Base-by-base conservation (phyloP, 805 yeast genomes). In the Jamesozyma jinghongensis region DNA sequence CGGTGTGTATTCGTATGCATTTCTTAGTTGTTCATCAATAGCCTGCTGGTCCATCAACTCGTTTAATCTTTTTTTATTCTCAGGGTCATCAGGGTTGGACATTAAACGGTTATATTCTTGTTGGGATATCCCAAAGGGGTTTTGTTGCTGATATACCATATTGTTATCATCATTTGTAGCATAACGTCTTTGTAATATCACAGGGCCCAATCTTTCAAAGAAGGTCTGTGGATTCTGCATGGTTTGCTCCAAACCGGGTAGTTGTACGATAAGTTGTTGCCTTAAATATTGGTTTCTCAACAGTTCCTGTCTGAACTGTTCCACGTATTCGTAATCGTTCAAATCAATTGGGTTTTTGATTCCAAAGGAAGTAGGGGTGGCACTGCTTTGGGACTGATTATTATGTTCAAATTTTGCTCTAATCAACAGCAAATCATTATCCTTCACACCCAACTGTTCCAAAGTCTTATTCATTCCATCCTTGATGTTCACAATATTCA, bases 1-100 rank as follows among this genome's bases (percentile, higher is more conserved):
- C 0, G 99, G 98, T 4, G 90, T 77, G 40, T 80, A 78, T 43
- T 88, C 97, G 57, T 79, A 70, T 0, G 98, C 97, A 47, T 76
- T 69, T 35, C 76, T 70, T 68, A 83, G 67, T 55, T 86, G 85
- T 46, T 85, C 94, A 44, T 85, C 85, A 36, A 90, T 79, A 32
- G 79, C 84, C 50, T 75, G 76, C 51, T 78, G 80, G 45, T 77
- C 74, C 40, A 81, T 80, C 40, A 80, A 52, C 51, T 85, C 90
- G 54, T 78, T 49, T 34, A 85, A 79, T 48, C 71, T 71, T 17
- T 69, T 70, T 51, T 82, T 86, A 44, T 73, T 78, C 28, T 74
- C 84, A 16, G 85, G 84, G 50, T 76, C 72, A 53, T 81, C 85
- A 3, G 88, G 88, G 49, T 81, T 74, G 32, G 68, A 67, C 57